phyloP scores from a whole-genome alignment of 306 rosid genomes.

The Rosa lucieae region DNA sequence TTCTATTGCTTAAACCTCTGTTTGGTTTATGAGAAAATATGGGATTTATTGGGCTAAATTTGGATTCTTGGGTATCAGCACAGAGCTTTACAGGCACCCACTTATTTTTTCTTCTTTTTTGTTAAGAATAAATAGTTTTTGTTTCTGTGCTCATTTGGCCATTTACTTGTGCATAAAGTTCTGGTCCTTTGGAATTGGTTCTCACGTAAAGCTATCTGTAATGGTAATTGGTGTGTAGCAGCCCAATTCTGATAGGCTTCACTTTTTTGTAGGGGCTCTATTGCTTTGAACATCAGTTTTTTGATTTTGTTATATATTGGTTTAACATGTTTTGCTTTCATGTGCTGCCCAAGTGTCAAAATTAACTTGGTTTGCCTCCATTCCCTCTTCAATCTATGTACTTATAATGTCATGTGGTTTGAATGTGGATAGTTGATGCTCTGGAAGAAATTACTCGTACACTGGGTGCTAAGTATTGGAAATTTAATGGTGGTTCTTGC shows the following conservation, averaged over 20 bases:
- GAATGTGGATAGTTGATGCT: constrained; percentile 53
- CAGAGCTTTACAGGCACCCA: background rate
- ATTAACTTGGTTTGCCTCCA: background rate
- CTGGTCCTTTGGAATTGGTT: background rate
- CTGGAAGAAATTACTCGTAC: constrained; percentile 60
- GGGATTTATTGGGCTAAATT: constrained; percentile 18
- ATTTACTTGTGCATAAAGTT: background rate
- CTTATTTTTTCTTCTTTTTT: background rate
- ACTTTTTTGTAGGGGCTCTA: background rate
- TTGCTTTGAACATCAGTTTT: background rate
- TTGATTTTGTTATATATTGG: background rate
- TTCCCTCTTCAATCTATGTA: background rate
- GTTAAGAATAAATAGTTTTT: background rate
- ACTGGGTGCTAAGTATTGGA: constrained; percentile 75
- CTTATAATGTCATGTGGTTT: constrained; percentile 12
- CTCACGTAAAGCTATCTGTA: background rate
- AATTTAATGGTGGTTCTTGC: constrained; percentile 58
- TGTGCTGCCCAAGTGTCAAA: background rate
- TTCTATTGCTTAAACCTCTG: background rate
- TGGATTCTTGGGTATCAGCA: constrained; percentile 13
- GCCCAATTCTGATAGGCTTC: background rate
- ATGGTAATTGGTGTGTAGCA: background rate
- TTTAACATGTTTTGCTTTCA: background rate
- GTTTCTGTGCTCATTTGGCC: background rate
- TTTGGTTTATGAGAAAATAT: background rate